Evolutionary conservation across 176 grass and related monocot genomes (phyloP), one percentile per base, ranked within the genome.

Genomic region (Zea luxurians): DNA sequence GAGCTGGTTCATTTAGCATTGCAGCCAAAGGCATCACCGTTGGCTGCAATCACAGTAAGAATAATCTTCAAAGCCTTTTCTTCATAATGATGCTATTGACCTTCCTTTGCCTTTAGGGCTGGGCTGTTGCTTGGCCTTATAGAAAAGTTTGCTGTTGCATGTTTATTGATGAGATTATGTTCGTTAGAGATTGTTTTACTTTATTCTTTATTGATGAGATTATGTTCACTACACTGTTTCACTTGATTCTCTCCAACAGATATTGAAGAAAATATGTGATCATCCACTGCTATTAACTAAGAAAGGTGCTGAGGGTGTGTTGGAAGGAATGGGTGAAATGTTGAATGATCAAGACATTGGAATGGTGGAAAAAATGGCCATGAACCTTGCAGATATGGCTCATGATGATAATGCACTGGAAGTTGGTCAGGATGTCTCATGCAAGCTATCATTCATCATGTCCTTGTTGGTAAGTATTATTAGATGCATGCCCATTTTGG

Each of bases 221-320:
- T 94, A 86, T 98, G 91, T 64, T 48, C 43, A 12, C 4, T 76
- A 40, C 38, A 61, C 8, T 75, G 9, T 55, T 82, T 68, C 65
- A 65, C 54, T 82, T 73, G 64, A 65, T 74, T 20, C 78, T 75
- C 34, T 83, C 82, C 64, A 81, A 78, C 55, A 98, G 95, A 92
- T 94, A 87, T 65, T 94, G 77, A 98, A 98, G 83, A 94, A 94
- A 79, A 98, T 94, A 86, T 98, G 91, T 64, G 85, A 98, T 77
- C 95, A 98, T 40, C 95, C 95, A 71, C 71, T 89, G 49, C 81
- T 94, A 61, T 79, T 98, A 64, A 98, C 95, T 60, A 89, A 92
- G 78, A 94, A 38, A 89, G 89, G 80, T 3, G 85, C 91, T 58
- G 95, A 92, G 83, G 80, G 88, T 71, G 66, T 94, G 16, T 77